phyloP scores from a whole-genome alignment of 345 rosid genomes.

The Mercurialis annua region DNA sequence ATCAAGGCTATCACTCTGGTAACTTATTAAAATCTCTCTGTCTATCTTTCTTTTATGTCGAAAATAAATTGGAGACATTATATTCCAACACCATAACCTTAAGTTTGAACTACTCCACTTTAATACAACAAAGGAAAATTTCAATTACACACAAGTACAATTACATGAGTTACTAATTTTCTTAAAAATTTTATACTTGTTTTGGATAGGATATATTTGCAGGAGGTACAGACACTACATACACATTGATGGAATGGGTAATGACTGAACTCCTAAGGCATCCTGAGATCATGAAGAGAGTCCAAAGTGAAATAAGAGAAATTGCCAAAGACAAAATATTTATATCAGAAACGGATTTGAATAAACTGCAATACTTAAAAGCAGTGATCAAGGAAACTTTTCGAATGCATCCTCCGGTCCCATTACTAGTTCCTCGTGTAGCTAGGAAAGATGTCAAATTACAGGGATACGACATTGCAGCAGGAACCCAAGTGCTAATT shows the following conservation, averaged over 20 bases:
- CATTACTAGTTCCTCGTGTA: conserved; percentile 28
- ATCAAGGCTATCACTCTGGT: conserved; percentile 39
- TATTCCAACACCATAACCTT: too few species aligned
- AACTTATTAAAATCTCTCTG: conserved; percentile 13
- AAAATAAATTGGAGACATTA: too few species aligned
- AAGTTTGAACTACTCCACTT: too few species aligned
- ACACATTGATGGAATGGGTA: conserved; percentile 35
- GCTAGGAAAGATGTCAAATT: conserved; percentile 26
- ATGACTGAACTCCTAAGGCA: conserved; percentile 37
- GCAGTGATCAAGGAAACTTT: conserved; percentile 44
- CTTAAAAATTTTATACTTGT: too few species aligned
- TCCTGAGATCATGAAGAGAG: conserved; percentile 23
- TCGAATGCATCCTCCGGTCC: conserved; percentile 39
- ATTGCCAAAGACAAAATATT: not conserved
- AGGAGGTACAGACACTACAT: conserved; percentile 38
- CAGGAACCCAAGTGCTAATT: conserved; percentile 22
- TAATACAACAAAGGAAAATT: too few species aligned
- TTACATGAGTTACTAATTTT: too few species aligned
- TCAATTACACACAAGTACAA: too few species aligned
- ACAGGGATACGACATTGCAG: conserved; percentile 25
- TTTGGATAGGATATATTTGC: conserved; percentile 29
- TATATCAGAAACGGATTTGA: conserved; percentile 15
- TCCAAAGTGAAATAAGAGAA: conserved; percentile 21
- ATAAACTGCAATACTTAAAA: conserved; percentile 25
- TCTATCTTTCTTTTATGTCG: too few species aligned